A percentile compares a stretch with the other conserved stretches of the same genome.
Conservation (phyloP, 805 yeast species). For the Yarrowia sp. region DNA sequence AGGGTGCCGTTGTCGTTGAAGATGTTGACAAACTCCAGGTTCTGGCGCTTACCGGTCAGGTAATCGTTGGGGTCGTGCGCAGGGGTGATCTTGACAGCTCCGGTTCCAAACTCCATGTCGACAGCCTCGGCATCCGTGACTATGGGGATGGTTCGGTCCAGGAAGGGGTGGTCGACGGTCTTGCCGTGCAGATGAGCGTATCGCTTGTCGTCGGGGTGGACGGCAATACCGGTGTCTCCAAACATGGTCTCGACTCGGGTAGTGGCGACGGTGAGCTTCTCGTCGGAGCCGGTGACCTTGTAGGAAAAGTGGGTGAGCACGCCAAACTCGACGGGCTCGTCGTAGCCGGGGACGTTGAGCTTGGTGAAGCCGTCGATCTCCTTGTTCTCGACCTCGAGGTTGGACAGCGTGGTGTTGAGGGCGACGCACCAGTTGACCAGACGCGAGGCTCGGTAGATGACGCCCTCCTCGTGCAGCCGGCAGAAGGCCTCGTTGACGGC, state of each 20-base stretch:
- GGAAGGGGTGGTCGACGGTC: constrained; percentile 84
- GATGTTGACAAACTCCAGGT: constrained; percentile 83
- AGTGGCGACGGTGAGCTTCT: constrained; percentile 87
- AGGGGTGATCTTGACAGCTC: constrained; percentile 99
- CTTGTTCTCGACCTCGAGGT: constrained; percentile 93
- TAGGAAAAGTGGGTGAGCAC: constrained; percentile 94
- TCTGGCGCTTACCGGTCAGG: constrained; percentile 90
- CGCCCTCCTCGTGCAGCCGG: constrained; percentile 88
- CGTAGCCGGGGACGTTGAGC: constrained; percentile 85
- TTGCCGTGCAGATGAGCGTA: constrained; percentile 95
- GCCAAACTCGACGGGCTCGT: constrained; percentile 90
- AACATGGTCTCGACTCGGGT: constrained; percentile 98
- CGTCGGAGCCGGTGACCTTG: constrained; percentile 80
- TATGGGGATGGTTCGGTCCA: constrained; percentile 82
- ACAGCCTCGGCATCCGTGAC: constrained; percentile 89
- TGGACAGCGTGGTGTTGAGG: constrained; percentile 91
- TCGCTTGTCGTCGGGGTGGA: constrained; percentile 92
- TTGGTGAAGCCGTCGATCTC: constrained; percentile 78
- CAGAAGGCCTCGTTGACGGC: constrained; percentile 92
- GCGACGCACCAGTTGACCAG: constrained; percentile 96
- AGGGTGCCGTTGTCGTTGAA: constrained; percentile 87
- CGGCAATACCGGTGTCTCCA: constrained; percentile 98
- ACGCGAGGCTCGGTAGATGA: constrained; percentile 89
- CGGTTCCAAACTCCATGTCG: constrained; percentile 99
- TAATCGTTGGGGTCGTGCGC: constrained; percentile 98